Base-by-base conservation (phyloP, 345 rosid species). In the Iberis pinnata region DNA sequence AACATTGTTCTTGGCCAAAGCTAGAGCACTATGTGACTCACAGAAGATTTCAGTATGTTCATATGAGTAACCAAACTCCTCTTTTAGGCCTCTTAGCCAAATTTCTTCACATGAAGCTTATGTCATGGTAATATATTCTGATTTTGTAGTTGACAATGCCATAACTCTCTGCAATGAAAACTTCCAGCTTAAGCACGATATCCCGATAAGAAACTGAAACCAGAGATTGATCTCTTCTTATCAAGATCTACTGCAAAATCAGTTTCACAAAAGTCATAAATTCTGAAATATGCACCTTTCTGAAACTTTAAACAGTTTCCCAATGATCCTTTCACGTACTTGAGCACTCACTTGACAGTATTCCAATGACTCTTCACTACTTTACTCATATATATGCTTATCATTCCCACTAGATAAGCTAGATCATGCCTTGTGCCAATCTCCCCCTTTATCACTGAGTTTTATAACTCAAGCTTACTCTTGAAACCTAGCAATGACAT, bases 11-110 rank as follows among this genome's bases (percentile, higher is more conserved):
- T 16, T 47, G 9, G 20, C 12, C 1, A 26, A 15, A 4, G 37
- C 19, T 2, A 47, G 31, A 0, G 37, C 52, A n/a, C 37, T 14
- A 0, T 47, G 14, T 0, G 39, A 32, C 1, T 50, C 27, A 50
- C 27, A 18, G 0, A 2, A 12, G 0, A 50, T 0, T 1, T 18
- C 26, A 1, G 9, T 12, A 0, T 0, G 0, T 0, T 18, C 26
- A 3, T 32, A 25, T 0, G 0, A 0, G 1, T 2, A 32, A 0
- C 27, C 42, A 9, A 50, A 12, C 7, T 35, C 27, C 0, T 0
- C 3, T 0, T 7, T 0, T 14, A 50, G n/a, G 0, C 41, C 22
- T 8, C 12, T 50, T 0, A 32, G 2, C 27, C 42, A 50, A 0
- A 7, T 7, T 0, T 26, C 55, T 19, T 50, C 42, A 1, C 33